Evolutionary conservation across 2,329 filamentous ascomycete genomes (phyloP).

Genomic region (Zymoseptoria ardabiliae): DNA sequence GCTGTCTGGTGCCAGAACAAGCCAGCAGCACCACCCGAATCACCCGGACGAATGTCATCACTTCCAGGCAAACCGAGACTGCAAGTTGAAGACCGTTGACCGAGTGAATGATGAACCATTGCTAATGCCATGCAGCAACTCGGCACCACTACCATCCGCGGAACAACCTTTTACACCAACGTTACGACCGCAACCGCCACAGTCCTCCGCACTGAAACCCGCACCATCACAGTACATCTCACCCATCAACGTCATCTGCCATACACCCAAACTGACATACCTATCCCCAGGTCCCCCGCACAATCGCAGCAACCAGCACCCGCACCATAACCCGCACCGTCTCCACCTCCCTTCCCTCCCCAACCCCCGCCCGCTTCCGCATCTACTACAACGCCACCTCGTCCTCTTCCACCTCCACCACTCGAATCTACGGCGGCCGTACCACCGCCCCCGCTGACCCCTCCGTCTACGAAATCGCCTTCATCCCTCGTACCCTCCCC

Average conservation of each 20-base stretch:
- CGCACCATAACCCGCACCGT: not conserved
- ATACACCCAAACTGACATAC: too few relatives aligned
- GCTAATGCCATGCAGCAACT: not conserved
- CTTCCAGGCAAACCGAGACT: not conserved
- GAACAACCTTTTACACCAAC: not conserved
- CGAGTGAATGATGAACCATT: not conserved
- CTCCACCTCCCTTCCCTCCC: not conserved
- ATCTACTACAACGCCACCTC: conserved; percentile 4
- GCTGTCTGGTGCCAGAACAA: not conserved
- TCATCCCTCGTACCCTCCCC: not conserved
- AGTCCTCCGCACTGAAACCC: not conserved
- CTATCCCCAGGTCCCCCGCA: too few relatives aligned
- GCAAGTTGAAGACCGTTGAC: not conserved
- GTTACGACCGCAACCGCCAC: not conserved
- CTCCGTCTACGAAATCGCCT: not conserved
- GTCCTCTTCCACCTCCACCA: not conserved
- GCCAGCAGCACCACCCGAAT: not conserved
- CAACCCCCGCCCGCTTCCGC: not conserved
- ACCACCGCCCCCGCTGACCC: not conserved
- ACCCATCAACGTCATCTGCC: too few relatives aligned
- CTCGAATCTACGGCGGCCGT: not conserved
- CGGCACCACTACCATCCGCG: not conserved
- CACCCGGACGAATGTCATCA: not conserved
- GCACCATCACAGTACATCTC: not conserved
- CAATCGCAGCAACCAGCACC: not conserved